Base-by-base conservation (phyloP, 2,329 filamentous ascomycete species). In the Herpotrichia juniperi region DNA sequence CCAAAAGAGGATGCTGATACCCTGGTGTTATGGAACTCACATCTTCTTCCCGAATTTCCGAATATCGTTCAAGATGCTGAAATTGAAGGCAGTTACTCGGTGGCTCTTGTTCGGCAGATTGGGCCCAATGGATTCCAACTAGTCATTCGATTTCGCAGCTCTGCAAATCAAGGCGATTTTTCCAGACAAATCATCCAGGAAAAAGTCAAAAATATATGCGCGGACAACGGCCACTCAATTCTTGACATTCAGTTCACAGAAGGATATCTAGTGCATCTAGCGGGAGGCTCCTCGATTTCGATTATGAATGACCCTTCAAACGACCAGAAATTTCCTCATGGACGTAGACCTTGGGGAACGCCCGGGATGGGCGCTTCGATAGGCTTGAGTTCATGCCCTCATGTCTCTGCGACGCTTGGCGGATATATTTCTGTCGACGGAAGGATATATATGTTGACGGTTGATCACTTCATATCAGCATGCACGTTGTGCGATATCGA, bases 71-170 rank as follows among this genome's bases (percentile, higher is more conserved):
- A 34, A 7, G 42, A 47, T 6, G 26, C 40, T 11, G 10, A 8
- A 11, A 40, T 56, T 16, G 45, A 39, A 35, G 46, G 32, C 11
- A 50, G 22, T 17, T 56, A 53, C 31, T 52, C 53, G 7, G 46
- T 45, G 3, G 32, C 50, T 9, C 37, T 56, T 2, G 49, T 56
- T n/a, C 35, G 40, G 10, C 53, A 52, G 22, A 50, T 44, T 25
- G 35, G 21, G 2, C 11, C 3, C n/a, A 25, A 46, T 28, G 45
- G 24, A 9, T 3, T 16, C 16, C 26, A 25, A 19, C 53, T 46
- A 7, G 31, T 53, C 25, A 50, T 56, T 34, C 45, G 53, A 35
- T 56, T 56, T 34, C 42, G 43, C 22, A 52, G 49, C 25, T 52
- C 53, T 14, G 28, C 24, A 4, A 42, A 42, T 16, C 53, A 49